Base-by-base conservation (phyloP, 2,329 filamentous ascomycete species). In the Knoxdaviesia proteae region DNA sequence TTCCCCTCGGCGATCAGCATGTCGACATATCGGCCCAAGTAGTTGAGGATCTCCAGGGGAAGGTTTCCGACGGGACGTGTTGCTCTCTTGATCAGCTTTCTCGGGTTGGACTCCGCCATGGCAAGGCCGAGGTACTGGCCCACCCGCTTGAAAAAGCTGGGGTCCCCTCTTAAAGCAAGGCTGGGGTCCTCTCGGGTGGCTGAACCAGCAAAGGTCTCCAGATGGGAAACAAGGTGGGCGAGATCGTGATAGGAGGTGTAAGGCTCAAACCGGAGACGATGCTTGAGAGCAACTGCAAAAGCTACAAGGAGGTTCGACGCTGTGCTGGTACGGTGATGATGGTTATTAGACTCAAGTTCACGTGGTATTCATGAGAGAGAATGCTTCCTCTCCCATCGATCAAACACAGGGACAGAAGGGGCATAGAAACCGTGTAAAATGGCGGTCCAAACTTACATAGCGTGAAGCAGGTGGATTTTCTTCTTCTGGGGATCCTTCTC, bases 231-330 rank as follows among this genome's bases (percentile, higher is more conserved):
- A 9, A 86, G 65, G 20, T 77, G 71, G 35, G 71, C 61, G 5
- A 92, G 64, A 52, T 90, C 84, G 1, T 77, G 69, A 55, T 90
- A 88, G 42, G 78, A 71, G 34, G 77, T 74, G 51, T 81, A 83
- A 1, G 84, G 83, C 55, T 92, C 83, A 56, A 88, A 88, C 33
- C 84, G 80, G 33, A 92, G 70, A 51, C 76, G 78, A 60, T 90
- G 84, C 61, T 88, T 88, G 46, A 92, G 65, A 2, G 84, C 62
- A 11, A 82, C 66, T n/a, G 81, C 70, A 51, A 82, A 90, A 3
- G 82, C 80, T 32, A 84, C 69, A 48, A 90, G 67, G 6, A 90
- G 66, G 55, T 90, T 88, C 57, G 90, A 71, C 6, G 75, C 75
- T 10, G 76, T 76, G 45, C 46, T 47, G 34, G 64, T 8, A 11